Evolutionary conservation across 1,284 basidiomycete species (phyloP), one percentile per base, ranked within the genome.

Genomic region (Ganoderma meredithae): DNA sequence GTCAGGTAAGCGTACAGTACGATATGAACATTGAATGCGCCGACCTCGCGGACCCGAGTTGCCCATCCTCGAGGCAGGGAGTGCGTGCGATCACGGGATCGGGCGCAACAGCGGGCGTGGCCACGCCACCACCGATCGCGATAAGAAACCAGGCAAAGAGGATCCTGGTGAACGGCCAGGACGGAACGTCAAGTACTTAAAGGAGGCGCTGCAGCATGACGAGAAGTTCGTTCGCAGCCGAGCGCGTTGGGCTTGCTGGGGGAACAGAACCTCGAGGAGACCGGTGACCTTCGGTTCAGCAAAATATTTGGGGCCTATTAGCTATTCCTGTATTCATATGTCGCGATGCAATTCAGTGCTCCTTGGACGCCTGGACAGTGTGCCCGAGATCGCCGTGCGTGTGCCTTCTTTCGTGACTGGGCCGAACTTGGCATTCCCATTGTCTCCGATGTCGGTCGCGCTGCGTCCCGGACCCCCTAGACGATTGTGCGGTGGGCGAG

Each of bases 361-460:
- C 13, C 27, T 17, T 9, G 27, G 52, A 55, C 52, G 27, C 31
- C 52, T 55, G 52, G 52, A 55, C 13, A 13, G 22, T 49, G 60
- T 66, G 60, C 40, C 65, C 65, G 65, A 66, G 65, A 66, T 66
- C 27, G 40, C 65, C 65, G 65, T 53, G 22, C 22, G 19, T 44
- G 43, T 31, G 52, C 33, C 60, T 66, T 62, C 60, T 66, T 66
- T 58, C 55, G 31, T 58, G 64, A 66, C 64, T 62, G 65, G 65
- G 52, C 60, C 60, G 33, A 52, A 33, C 33, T 58, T 58, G 60
- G 60, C 41, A 25, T 17, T 62, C 60, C 60, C 53, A 47, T 66
- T 66, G 59, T 65, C 17, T 58, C n/a, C 49, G 10, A 36, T 22
- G 36, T 60, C 39, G 22, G 40, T n/a, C 58, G 25, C 22, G 31